Evolutionary conservation across 2,329 filamentous ascomycete genomes (phyloP), one percentile per base, ranked within the genome.

Genomic region (Ceratocystis albifundus): DNA sequence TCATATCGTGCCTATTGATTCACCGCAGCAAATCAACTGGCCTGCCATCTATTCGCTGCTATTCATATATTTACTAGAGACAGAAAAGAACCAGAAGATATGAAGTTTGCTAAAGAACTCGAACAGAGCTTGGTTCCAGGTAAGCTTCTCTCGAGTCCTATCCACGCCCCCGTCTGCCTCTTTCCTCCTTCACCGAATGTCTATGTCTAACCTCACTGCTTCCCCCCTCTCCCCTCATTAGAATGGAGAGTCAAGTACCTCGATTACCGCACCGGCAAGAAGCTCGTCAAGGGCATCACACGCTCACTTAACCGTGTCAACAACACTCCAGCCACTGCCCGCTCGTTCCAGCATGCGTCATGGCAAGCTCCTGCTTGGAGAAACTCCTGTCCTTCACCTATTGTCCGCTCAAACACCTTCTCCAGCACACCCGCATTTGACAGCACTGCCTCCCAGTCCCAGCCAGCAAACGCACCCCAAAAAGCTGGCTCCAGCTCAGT

Each of bases 191-290:
- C 53, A 65, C 15, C 50, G 48, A 25, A 3, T 44, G 25, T 36
- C 68, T 64, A 3, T 44, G 25, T 36, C 68, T 64, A 66, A 65
- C 67, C 32, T 15, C 25, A 53, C 7, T 22, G 22, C 61, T n/a
- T n/a, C n/a, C n/a, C n/a, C n/a, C n/a, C n/a, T n/a, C n/a, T n/a
- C n/a, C 22, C 15, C 32, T 41, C 20, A 25, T 25, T 41, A 87
- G 84, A 97, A 83, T 97, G 93, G 93, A 85, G 89, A 72, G 83
- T 87, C 75, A 96, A 96, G 76, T 97, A 96, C 75, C 82, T 97
- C 71, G 85, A 96, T 76, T 97, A 97, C 80, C 96, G 96, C 81
- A 86, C 86, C 66, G 93, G 91, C 68, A 97, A 97, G 78, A 96
- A 96, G 78, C 88, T 91, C 74, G 82, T 97, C 75, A 97, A 96